Evolutionary conservation across 495 filamentous ascomycete genomes (phyloP).

Genomic region (Podospora pseudoanserina): DNA sequence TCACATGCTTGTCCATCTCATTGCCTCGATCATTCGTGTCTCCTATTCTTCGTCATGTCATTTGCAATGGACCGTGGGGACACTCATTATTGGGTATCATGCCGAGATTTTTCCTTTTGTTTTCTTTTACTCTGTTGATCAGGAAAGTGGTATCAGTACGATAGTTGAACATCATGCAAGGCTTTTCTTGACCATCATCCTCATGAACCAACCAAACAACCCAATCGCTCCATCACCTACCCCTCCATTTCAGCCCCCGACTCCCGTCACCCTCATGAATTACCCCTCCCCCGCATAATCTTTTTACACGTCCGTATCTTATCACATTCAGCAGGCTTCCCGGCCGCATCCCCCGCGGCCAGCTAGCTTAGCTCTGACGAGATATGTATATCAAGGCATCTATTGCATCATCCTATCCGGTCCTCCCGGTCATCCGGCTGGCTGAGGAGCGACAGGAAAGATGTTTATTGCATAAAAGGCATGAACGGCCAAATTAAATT

Average conservation of each 20-base stretch:
- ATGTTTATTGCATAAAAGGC: not conserved
- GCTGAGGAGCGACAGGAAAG: not conserved
- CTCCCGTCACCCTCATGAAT: not conserved
- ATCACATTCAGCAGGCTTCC: not conserved
- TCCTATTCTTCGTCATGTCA: not conserved
- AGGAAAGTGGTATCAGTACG: not conserved
- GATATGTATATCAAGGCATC: not conserved
- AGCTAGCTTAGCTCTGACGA: not conserved
- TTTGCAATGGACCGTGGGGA: not conserved
- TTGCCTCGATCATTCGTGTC: not conserved
- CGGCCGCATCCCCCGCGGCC: not conserved
- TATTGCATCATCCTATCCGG: not conserved
- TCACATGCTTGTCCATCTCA: not conserved
- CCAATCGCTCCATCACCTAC: not conserved
- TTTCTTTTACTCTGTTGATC: not conserved
- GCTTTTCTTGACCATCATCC: not conserved
- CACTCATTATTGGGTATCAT: not conserved
- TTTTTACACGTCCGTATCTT: not conserved
- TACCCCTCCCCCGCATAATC: not conserved
- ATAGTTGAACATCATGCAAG: not conserved
- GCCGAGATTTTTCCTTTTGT: not conserved
- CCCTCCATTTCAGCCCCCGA: not conserved
- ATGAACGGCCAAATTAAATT: not conserved
- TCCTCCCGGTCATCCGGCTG: not conserved
- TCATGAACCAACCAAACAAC: conserved; percentile 4